phyloP scores from a whole-genome alignment of 345 rosid species.

The Camelina hispida region DNA sequence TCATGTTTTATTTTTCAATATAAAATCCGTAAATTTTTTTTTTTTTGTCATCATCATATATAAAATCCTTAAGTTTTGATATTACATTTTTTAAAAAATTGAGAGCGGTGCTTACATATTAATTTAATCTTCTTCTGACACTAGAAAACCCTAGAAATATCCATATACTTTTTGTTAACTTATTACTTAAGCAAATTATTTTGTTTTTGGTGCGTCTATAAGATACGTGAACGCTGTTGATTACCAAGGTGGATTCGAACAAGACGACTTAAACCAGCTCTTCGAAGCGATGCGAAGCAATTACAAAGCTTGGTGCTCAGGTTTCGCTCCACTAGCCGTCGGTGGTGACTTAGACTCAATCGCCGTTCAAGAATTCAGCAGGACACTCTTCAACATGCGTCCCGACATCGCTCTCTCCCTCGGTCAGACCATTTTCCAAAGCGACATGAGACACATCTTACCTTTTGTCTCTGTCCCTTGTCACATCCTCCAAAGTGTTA shows the following conservation, averaged over 20 bases:
- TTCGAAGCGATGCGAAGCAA: conserved; percentile 79
- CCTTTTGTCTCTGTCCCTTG: conserved; percentile 71
- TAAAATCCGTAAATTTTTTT: background rate
- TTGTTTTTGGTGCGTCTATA: conserved; percentile 11
- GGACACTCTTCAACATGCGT: conserved; percentile 93
- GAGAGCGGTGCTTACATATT: background rate
- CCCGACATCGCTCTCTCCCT: conserved; percentile 87
- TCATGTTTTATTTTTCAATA: background rate
- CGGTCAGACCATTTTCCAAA: conserved; percentile 72
- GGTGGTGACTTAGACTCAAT: conserved; percentile 92
- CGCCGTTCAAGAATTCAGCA: conserved; percentile 92
- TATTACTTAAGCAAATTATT: background rate
- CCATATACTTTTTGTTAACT: background rate
- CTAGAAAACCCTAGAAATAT: background rate
- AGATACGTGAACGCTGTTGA: conserved; percentile 79
- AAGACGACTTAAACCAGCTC: conserved; percentile 74
- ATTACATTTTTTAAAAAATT: background rate
- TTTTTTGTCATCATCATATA: no score
- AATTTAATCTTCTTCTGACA: background rate
- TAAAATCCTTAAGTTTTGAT: background rate
- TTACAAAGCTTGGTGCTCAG: conserved; percentile 88
- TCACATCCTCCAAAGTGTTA: conserved; percentile 81
- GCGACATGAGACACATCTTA: conserved; percentile 72
- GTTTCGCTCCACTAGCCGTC: conserved; percentile 82
- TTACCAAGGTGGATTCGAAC: conserved; percentile 89